Evolutionary conservation across 495 filamentous ascomycete species (phyloP).

Genomic region (Cercophora samala): DNA sequence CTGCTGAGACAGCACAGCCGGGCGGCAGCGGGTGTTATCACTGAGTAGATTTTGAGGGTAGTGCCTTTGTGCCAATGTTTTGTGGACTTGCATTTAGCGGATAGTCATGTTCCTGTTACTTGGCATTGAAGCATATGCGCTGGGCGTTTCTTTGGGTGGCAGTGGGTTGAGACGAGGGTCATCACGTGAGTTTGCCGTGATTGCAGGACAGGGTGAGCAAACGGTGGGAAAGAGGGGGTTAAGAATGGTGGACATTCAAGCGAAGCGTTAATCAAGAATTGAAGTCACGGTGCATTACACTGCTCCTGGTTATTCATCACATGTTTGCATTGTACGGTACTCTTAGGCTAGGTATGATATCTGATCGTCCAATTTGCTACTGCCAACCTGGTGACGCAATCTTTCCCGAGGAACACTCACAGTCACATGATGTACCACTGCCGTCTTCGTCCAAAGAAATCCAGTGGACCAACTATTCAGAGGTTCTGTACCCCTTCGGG

Average conservation of each 20-base stretch:
- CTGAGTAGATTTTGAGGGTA: background rate
- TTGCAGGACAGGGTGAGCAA: background rate
- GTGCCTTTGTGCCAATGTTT: background rate
- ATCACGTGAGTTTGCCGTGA: background rate
- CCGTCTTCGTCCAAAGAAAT: too few relatives aligned
- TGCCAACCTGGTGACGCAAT: too few relatives aligned
- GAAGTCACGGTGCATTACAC: background rate
- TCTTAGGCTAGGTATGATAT: too few relatives aligned
- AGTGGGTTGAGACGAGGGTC: background rate
- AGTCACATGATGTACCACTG: too few relatives aligned
- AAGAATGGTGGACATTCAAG: background rate
- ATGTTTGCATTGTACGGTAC: too few relatives aligned
- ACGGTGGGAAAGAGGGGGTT: background rate
- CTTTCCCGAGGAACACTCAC: too few relatives aligned
- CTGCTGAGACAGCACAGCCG: slow-evolving; percentile 35
- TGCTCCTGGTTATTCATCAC: too few relatives aligned
- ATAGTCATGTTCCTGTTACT: background rate
- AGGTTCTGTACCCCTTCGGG: too few relatives aligned
- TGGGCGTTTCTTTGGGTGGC: background rate
- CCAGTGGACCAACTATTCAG: too few relatives aligned
- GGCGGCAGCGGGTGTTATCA: slow-evolving; percentile 32
- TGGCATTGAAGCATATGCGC: background rate
- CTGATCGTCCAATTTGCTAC: too few relatives aligned
- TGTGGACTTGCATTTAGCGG: background rate
- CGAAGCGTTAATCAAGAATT: background rate